phyloP scores from a whole-genome alignment of 345 rosid genomes.

The Fremontodendron californicum region DNA sequence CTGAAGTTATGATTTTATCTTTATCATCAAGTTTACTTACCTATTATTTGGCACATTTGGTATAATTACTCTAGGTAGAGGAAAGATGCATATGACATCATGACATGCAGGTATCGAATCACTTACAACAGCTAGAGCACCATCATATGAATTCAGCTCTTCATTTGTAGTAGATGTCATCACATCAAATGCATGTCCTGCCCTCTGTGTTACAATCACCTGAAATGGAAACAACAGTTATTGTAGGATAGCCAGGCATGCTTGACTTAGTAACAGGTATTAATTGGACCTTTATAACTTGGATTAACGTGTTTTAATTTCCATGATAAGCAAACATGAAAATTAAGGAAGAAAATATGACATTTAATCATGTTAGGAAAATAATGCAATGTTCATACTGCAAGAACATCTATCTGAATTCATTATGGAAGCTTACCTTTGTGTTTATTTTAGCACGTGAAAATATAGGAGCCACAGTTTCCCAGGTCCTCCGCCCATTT shows the following conservation, averaged over 20 bases:
- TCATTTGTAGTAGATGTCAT: constrained; percentile 51
- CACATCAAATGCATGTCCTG: constrained; percentile 83
- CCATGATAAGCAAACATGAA: neutral
- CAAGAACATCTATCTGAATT: neutral
- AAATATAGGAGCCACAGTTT: constrained; percentile 74
- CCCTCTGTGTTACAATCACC: constrained; percentile 80
- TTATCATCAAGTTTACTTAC: constrained; percentile 3
- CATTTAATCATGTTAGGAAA: neutral
- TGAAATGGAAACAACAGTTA: constrained; percentile 21
- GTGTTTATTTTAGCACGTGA: constrained; percentile 59
- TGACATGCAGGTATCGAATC: constrained; percentile 3
- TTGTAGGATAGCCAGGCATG: neutral
- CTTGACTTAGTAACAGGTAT: neutral
- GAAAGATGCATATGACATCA: constrained; percentile 2
- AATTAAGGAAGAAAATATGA: neutral
- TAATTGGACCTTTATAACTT: neutral
- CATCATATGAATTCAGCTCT: constrained; percentile 68
- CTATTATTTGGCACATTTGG: neutral
- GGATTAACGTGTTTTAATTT: neutral
- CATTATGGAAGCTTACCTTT: constrained; percentile 40
- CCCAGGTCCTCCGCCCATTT: constrained; percentile 68
- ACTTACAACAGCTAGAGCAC: constrained; percentile 83
- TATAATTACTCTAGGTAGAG: neutral
- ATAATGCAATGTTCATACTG: neutral
- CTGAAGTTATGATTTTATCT: neutral